These are phyloP conservation scores for Neurospora hispaniola DNA, from an alignment of 495 filamentous ascomycete species.

Conservation along the genomic window DNA sequence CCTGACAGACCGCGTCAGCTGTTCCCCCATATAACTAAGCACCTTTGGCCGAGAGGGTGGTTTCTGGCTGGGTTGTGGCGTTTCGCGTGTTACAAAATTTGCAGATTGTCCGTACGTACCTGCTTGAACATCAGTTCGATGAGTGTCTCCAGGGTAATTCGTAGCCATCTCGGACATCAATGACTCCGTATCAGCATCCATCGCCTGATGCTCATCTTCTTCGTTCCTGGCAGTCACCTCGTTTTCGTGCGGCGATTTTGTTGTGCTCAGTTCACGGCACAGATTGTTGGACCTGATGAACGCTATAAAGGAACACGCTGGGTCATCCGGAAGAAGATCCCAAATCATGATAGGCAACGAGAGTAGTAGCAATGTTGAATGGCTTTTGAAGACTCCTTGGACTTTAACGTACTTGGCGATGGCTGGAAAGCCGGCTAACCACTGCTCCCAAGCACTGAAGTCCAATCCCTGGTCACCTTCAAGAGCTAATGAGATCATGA, in stretches of 20 bases:
- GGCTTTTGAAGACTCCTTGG: conserved; percentile 42
- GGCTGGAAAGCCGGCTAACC: conserved; percentile 36
- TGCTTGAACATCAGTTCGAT: not conserved
- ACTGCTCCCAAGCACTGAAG: conserved; percentile 37
- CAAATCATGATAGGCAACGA: conserved; percentile 42
- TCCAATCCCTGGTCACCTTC: conserved; percentile 39
- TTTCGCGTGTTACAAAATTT: not conserved
- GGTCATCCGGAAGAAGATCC: conserved; percentile 40
- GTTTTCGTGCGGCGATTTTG: not conserved
- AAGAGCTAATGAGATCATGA: conserved; percentile 43
- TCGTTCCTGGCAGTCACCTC: not conserved
- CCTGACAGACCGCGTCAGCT: not conserved
- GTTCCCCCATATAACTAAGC: not conserved
- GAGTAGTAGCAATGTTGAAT: conserved; percentile 39
- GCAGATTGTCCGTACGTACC: not conserved
- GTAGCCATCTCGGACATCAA: conserved; percentile 12
- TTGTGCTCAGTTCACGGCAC: not conserved
- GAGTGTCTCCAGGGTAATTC: not conserved
- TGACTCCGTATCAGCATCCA: conserved; percentile 18
- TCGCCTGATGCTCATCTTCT: not conserved
- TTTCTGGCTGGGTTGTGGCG: not conserved
- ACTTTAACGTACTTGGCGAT: conserved; percentile 41
- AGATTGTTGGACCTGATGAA: conserved; percentile 42
- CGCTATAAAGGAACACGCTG: conserved; percentile 40
- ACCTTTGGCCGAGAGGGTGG: not conserved